phyloP scores from a whole-genome alignment of 2,329 filamentous ascomycete species.

The Pseudopithomyces chartarum region DNA sequence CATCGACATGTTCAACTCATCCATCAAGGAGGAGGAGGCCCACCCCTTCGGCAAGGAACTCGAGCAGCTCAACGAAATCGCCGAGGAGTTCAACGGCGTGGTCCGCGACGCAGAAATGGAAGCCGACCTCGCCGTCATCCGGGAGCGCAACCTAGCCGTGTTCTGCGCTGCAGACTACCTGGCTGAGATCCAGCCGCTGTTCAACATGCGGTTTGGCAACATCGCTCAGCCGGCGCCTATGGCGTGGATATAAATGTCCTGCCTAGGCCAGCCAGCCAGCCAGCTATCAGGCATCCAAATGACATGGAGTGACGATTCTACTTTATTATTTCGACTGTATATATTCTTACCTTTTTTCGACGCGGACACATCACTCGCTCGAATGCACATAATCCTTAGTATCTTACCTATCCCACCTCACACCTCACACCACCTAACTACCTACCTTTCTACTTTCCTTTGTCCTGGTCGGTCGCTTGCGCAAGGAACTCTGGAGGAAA shows the following conservation, averaged over 20 bases:
- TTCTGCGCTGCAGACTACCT: slow-evolving; percentile 85
- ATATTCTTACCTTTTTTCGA: background rate
- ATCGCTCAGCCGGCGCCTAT: slow-evolving; percentile 28
- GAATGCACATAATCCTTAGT: slow-evolving; percentile 6
- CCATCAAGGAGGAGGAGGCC: slow-evolving; percentile 45
- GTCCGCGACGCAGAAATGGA: slow-evolving; percentile 68
- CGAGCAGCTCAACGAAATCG: slow-evolving; percentile 89
- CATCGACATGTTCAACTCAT: slow-evolving; percentile 48
- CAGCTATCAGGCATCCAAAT: background rate
- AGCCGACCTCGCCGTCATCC: slow-evolving; percentile 74
- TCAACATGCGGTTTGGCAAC: slow-evolving; percentile 27
- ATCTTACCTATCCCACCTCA: background rate
- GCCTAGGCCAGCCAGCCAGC: background rate
- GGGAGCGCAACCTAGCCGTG: slow-evolving; percentile 70
- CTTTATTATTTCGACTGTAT: slow-evolving; percentile 3
- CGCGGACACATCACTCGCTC: background rate
- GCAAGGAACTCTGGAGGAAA: background rate
- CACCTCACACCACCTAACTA: background rate
- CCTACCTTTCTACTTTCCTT: background rate
- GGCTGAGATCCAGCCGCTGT: slow-evolving; percentile 73
- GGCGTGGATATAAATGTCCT: slow-evolving; percentile 40
- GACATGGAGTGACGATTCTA: background rate
- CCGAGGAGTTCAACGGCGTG: slow-evolving; percentile 75
- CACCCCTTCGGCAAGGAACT: slow-evolving; percentile 90
- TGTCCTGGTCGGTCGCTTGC: background rate